Percentiles rank a stretch among this genome's conserved stretches.
phyloP scores from a whole-genome alignment of 768 basidiomycete genomes.

The Austroboletus festivus region DNA sequence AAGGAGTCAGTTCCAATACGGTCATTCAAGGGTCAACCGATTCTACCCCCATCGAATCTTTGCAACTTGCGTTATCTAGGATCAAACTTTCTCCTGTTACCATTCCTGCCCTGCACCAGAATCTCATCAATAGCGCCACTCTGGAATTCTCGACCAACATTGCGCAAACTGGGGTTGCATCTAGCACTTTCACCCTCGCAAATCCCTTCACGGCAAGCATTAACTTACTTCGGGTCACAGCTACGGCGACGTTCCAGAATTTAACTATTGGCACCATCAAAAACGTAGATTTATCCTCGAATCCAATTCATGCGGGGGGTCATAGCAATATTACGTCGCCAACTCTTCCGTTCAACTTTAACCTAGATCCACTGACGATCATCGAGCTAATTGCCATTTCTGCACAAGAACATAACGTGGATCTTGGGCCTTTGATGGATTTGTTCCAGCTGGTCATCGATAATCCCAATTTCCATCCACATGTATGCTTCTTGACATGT shows the following conservation, averaged over 20 bases:
- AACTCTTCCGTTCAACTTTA: constrained; percentile 58
- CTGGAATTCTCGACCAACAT: constrained; percentile 63
- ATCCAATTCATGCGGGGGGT: constrained; percentile 58
- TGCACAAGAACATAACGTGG: constrained; percentile 51
- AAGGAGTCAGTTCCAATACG: constrained; percentile 55
- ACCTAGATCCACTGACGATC: constrained; percentile 59
- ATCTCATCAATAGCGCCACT: constrained; percentile 53
- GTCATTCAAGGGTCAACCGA: constrained; percentile 51
- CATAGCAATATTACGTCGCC: constrained; percentile 58
- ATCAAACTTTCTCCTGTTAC: constrained; percentile 58
- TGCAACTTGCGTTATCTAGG: constrained; percentile 57
- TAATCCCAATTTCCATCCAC: constrained; percentile 49
- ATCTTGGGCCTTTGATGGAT: constrained; percentile 56
- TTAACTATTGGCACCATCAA: constrained; percentile 59
- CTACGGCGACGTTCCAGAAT: constrained; percentile 53
- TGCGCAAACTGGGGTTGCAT: constrained; percentile 55
- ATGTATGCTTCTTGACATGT: constrained; percentile 34
- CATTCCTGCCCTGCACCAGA: constrained; percentile 63
- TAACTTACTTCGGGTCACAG: constrained; percentile 53
- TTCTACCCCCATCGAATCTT: constrained; percentile 59
- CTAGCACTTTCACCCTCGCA: constrained; percentile 52
- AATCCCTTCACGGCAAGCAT: constrained; percentile 76
- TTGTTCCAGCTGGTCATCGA: constrained; percentile 53
- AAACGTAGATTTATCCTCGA: constrained; percentile 48
- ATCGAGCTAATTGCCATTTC: constrained; percentile 51